Evolutionary conservation across 2,329 filamentous ascomycete genomes (phyloP).

Genomic region (Rhynchosporium agropyri): DNA sequence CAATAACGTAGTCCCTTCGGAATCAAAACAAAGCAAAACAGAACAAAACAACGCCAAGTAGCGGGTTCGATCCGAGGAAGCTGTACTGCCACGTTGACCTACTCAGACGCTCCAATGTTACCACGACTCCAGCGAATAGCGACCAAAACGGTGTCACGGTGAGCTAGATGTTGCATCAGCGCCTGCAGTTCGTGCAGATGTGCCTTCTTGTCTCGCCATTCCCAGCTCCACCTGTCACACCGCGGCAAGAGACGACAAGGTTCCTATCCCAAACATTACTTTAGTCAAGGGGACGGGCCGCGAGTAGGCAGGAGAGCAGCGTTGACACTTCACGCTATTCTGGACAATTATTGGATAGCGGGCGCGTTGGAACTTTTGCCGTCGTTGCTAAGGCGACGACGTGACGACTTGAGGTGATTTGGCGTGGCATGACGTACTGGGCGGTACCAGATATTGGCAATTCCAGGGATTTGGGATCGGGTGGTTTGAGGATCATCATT

Average conservation of each 20-base stretch:
- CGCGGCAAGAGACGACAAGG: conserved; percentile 11
- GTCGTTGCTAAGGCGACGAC: conserved; percentile 16
- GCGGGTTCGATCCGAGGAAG: conserved; percentile 16
- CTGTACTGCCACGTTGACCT: conserved; percentile 21
- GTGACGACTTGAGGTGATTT: not conserved
- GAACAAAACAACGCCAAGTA: conserved; percentile 1
- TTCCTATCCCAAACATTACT: not conserved
- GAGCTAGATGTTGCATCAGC: conserved; percentile 23
- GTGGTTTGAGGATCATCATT: not conserved
- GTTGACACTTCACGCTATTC: conserved; percentile 6
- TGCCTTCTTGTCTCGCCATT: conserved; percentile 8
- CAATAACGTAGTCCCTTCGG: not conserved
- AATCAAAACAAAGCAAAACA: conserved; percentile 21
- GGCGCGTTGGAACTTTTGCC: conserved; percentile 11
- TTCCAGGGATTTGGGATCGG: not conserved
- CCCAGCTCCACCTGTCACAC: conserved; percentile 17
- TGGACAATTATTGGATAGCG: conserved; percentile 14
- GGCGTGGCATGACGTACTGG: conserved; percentile 13
- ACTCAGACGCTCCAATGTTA: not conserved
- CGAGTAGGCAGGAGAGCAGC: conserved; percentile 17
- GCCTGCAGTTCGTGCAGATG: conserved; percentile 19
- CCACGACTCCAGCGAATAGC: conserved; percentile 23
- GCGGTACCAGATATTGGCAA: not conserved
- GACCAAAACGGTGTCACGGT: conserved; percentile 11
- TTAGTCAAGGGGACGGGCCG: conserved; percentile 24